Percentiles rank a stretch among this genome's conserved stretches.
Evolutionary conservation across 1,139 yeast species (phyloP).

Genomic region (Pichia sp.): DNA sequence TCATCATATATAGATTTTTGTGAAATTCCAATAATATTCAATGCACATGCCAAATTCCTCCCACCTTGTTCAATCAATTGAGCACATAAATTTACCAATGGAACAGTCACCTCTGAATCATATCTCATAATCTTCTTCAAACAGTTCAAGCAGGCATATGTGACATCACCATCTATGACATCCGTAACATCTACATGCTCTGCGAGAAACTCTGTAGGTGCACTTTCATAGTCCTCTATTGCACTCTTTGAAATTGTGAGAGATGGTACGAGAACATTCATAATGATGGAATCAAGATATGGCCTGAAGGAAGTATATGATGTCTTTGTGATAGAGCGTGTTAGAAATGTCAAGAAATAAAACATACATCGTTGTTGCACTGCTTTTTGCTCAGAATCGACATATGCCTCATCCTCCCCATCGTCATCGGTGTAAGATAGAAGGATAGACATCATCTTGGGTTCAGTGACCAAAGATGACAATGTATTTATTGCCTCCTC

Average conservation of each 20-base stretch:
- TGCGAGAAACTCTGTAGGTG: slow-evolving; percentile 67
- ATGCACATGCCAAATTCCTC: slow-evolving; percentile 33
- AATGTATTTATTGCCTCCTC: no score
- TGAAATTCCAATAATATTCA: slow-evolving; percentile 40
- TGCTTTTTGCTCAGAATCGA: no score
- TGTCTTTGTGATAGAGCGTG: no score
- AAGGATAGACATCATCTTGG: no score
- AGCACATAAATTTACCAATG: slow-evolving; percentile 5
- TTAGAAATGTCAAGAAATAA: no score
- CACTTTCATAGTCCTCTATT: slow-evolving; percentile 61
- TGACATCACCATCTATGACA: slow-evolving; percentile 3
- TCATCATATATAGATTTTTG: slow-evolving; percentile 32
- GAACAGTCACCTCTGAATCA: slow-evolving; percentile 2
- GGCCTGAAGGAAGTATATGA: no score
- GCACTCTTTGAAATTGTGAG: slow-evolving; percentile 49
- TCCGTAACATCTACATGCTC: slow-evolving; percentile 56
- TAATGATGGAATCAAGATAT: no score
- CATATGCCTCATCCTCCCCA: no score
- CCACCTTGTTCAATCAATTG: slow-evolving; percentile 36
- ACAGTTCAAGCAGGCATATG: slow-evolving; percentile 3
- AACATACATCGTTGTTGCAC: no score
- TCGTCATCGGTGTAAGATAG: no score
- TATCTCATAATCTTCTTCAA: slow-evolving; percentile 2
- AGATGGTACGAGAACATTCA: slow-evolving; percentile 57
- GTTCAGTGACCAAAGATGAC: no score